Evolutionary conservation across 1,139 yeast genomes (phyloP), one percentile per base, ranked within the genome.

Genomic region (Geotrichum aggregatum): DNA sequence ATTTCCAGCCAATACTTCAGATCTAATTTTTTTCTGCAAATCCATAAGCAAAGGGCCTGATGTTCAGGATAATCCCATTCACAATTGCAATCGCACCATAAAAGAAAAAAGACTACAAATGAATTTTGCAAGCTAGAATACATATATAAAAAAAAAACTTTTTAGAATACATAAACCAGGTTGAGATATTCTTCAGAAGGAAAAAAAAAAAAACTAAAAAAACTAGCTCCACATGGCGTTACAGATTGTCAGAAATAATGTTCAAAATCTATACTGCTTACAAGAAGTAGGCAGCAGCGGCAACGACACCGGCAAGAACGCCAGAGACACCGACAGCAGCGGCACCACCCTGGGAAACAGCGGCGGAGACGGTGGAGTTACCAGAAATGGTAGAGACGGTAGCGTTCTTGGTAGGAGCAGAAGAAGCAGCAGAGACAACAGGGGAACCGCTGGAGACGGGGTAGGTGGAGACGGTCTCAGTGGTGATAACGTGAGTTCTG

Each of bases 401-500:
- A 24, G 8, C 28, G 28, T 24, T 24, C 28, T 24, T 24, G 28
- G 28, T 47, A 38, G 48, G 44, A 28, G 54, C 47, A 36, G 59
- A 30, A 30, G 52, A 41, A 36, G 54, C 22, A 30, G 39, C 24
- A 42, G 47, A n/a, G 21, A n/a, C 28, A 35, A 35, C 41, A 30
- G 54, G 13, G 43, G 50, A 26, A 18, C 31, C 28, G 28, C 40
- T 40, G 44, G 58, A 48, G 63, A 61, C 58, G 65, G 71, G 68
- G 66, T 72, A 69, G 52, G 67, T 70, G 54, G 78, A 68, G 62
- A 73, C 68, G 55, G 71, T 66, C 55, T 62, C 52, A 59, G 77
- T 68, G 63, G 78, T 70, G 66, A 65, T 61, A 61, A 74, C 71
- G 65, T 74, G 71, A 61, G 80, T 76, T 60, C 82, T 69, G 59